These are phyloP conservation scores for Sporothrix luriei DNA, from an alignment of 2,329 filamentous ascomycete genomes.

Conservation along the genomic window DNA sequence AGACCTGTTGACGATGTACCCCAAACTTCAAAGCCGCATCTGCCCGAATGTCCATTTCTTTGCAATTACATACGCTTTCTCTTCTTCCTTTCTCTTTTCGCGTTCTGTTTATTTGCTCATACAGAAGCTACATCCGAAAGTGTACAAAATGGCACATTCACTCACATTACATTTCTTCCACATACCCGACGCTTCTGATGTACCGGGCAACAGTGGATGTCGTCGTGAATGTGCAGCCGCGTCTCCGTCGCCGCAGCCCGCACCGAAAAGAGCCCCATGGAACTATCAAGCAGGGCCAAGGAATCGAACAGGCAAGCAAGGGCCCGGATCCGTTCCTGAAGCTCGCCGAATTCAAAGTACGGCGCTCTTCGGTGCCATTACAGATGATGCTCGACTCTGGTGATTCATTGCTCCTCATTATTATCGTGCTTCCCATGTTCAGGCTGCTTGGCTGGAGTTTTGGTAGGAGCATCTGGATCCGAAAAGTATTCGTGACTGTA, in stretches of 20 bases:
- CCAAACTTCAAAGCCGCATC: not conserved
- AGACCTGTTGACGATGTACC: not conserved
- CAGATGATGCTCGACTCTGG: not conserved
- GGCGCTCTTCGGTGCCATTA: constrained; percentile 13
- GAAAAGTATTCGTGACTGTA: constrained; percentile 32
- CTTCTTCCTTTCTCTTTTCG: not conserved
- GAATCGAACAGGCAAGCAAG: not conserved
- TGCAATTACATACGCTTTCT: not conserved
- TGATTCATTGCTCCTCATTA: not conserved
- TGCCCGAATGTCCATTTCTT: constrained; percentile 5
- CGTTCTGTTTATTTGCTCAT: not conserved
- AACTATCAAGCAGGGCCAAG: not conserved
- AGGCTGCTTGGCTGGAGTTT: not conserved
- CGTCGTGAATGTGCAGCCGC: constrained; percentile 17
- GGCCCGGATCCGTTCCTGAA: not conserved
- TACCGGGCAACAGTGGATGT: not conserved
- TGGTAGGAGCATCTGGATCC: constrained; percentile 28
- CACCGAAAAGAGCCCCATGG: not conserved
- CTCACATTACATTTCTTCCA: not conserved
- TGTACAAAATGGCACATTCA: not conserved
- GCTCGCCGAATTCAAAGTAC: not conserved
- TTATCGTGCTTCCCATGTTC: constrained; percentile 15
- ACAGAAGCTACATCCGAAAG: not conserved
- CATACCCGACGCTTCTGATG: not conserved
- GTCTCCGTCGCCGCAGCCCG: constrained; percentile 14